Percentiles rank a stretch among this genome's conserved stretches.
Evolutionary conservation across 352 stramenopile species (phyloP).

Genomic region (Phytophthora pistaciae): DNA sequence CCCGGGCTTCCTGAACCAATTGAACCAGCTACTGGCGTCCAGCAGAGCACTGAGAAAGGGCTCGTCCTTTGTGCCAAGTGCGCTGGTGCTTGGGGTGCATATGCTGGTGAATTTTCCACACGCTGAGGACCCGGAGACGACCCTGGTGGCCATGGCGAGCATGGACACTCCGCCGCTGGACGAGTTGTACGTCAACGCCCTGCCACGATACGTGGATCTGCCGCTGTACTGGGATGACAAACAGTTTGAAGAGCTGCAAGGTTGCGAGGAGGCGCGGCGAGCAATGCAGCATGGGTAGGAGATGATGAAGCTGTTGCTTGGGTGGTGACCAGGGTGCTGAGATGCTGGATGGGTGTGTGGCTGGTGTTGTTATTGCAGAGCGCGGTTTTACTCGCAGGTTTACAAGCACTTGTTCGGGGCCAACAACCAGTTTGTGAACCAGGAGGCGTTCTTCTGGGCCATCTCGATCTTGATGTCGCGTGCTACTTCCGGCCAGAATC

Average conservation of each 20-base stretch:
- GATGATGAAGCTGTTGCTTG: background rate
- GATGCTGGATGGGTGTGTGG: background rate
- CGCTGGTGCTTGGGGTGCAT: conserved; percentile 73
- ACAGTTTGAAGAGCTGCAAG: conserved; percentile 71
- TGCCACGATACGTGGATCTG: conserved; percentile 68
- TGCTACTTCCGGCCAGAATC: conserved; percentile 72
- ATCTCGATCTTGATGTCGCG: conserved; percentile 85
- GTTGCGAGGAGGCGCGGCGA: conserved; percentile 63
- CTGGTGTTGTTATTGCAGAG: conserved; percentile 33
- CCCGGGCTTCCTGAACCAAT: conserved; percentile 66
- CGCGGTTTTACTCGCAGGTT: conserved; percentile 73
- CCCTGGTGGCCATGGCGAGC: conserved; percentile 25
- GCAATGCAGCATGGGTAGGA: conserved; percentile 74
- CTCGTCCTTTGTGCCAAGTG: conserved; percentile 68
- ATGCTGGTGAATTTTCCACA: conserved; percentile 68
- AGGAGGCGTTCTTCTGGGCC: conserved; percentile 82
- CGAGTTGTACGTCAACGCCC: conserved; percentile 68
- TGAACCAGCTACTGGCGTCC: conserved; percentile 57
- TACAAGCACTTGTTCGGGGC: conserved; percentile 78
- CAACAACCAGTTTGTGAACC: conserved; percentile 57
- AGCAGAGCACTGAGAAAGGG: conserved; percentile 34
- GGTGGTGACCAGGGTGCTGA: conserved; percentile 1
- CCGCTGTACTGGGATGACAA: conserved; percentile 76
- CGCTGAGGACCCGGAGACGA: conserved; percentile 28
- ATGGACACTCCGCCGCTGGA: conserved; percentile 35